Evolutionary conservation across 2,329 filamentous ascomycete genomes (phyloP).

Genomic region (Didymella arachidicola): DNA sequence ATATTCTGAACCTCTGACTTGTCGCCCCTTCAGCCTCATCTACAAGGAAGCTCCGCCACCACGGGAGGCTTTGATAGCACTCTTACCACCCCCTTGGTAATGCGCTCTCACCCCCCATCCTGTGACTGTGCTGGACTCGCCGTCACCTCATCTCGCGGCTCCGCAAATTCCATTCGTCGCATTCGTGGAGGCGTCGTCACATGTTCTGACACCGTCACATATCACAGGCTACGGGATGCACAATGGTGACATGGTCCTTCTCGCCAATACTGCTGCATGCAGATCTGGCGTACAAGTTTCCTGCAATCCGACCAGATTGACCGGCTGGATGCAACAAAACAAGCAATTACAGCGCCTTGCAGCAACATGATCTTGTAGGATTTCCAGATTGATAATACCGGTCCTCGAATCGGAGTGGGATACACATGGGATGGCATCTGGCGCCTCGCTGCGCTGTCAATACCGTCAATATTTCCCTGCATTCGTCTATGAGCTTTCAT

Average conservation of each 20-base stretch:
- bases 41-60: constrained; percentile 46
- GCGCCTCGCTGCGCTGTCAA: constrained; percentile 26
- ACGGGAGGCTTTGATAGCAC: constrained; percentile 45
- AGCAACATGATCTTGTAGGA: constrained; percentile 1
- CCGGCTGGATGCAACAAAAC: constrained; percentile 12
- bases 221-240: constrained; percentile 21
- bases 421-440: constrained; percentile 11
- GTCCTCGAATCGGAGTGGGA: not conserved
- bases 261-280: constrained; percentile 26
- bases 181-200: constrained; percentile 41
- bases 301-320: constrained; percentile 6
- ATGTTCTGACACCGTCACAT: constrained; percentile 29
- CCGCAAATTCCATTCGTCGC: constrained; percentile 38
- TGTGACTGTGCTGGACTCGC: constrained; percentile 39
- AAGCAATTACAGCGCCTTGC: constrained; percentile 8
- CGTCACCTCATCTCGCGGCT: constrained; percentile 36
- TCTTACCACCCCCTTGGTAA: constrained; percentile 46
- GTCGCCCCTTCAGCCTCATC: constrained; percentile 47
- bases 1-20: constrained; percentile 31
- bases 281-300: constrained; percentile 24
- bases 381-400: constrained; percentile 1
- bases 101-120: constrained; percentile 35
- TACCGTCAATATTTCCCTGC: constrained; percentile 33
- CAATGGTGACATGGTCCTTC: constrained; percentile 27
- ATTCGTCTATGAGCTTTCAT: constrained; percentile 9